phyloP scores from a whole-genome alignment of 345 rosid genomes.

The Acer yangbiense region DNA sequence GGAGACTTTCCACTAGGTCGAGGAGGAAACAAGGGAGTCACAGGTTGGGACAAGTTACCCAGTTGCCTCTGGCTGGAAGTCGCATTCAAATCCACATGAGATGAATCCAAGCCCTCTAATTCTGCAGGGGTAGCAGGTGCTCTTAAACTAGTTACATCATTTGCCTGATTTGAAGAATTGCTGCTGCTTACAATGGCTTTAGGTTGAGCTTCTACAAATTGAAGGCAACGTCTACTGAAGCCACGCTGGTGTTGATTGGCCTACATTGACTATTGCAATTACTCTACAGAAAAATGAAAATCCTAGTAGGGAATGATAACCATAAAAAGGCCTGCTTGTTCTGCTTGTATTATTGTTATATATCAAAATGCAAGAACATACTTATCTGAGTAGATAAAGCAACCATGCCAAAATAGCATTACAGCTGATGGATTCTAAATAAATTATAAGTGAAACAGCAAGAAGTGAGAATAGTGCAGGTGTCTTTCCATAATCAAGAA shows the following conservation, averaged over 20 bases:
- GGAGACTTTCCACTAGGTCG: slow-evolving; percentile 26
- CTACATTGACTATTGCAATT: slow-evolving; percentile 39
- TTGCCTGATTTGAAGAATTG: slow-evolving; percentile 22
- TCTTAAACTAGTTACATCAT: slow-evolving; percentile 24
- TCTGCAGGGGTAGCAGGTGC: slow-evolving; percentile 29
- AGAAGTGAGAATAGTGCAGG: background rate
- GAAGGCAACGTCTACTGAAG: slow-evolving; percentile 68
- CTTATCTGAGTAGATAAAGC: background rate
- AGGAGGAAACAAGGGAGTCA: slow-evolving; percentile 21
- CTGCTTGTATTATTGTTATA: background rate
- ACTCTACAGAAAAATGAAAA: slow-evolving; percentile 31
- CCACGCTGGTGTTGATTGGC: slow-evolving; percentile 50
- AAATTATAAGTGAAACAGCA: background rate
- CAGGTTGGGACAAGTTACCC: slow-evolving; percentile 23
- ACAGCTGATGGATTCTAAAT: background rate
- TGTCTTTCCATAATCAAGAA: background rate
- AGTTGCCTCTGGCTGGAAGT: slow-evolving; percentile 30
- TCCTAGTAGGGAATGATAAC: slow-evolving; percentile 18
- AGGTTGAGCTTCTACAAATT: slow-evolving; percentile 49
- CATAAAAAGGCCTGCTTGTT: background rate
- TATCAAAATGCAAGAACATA: background rate
- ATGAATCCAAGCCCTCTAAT: slow-evolving; percentile 31
- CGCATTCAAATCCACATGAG: slow-evolving; percentile 25
- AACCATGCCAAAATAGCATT: background rate
- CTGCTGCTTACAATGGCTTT: slow-evolving; percentile 19